phyloP scores from a whole-genome alignment of 2,329 filamentous ascomycete genomes.

The Parafenestella ontariensis region DNA sequence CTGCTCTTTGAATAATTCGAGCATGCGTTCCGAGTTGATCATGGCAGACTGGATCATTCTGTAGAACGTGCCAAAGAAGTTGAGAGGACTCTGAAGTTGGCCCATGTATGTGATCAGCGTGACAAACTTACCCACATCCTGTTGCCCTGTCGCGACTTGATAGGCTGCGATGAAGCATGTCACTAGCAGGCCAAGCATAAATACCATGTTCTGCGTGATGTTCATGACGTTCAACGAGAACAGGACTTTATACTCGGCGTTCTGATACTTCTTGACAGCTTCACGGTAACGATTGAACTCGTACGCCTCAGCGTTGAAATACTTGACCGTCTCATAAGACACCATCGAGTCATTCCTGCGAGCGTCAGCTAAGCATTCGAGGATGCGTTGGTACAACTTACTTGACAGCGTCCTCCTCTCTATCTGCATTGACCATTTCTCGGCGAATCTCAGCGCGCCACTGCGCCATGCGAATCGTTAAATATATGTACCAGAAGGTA shows the following conservation, averaged over 20 bases:
- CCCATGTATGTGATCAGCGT: constrained; percentile 77
- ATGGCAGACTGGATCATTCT: constrained; percentile 94
- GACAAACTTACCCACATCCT: constrained; percentile 72
- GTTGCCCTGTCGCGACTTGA: constrained; percentile 68
- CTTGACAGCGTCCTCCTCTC: constrained; percentile 96
- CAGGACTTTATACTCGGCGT: constrained; percentile 63
- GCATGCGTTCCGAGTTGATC: constrained; percentile 94
- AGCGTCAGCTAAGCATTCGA: constrained; percentile 26
- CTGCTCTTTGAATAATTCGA: constrained; percentile 95
- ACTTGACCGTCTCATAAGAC: constrained; percentile 85
- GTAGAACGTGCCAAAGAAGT: constrained; percentile 91
- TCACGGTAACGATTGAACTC: constrained; percentile 65
- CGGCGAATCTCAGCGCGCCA: constrained; percentile 90
- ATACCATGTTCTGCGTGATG: constrained; percentile 68
- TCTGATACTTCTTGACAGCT: constrained; percentile 64
- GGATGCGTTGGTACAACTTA: constrained; percentile 45
- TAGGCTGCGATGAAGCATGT: constrained; percentile 73
- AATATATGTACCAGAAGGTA: constrained; percentile 94
- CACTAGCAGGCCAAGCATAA: constrained; percentile 70
- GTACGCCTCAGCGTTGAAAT: constrained; percentile 67
- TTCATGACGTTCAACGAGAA: constrained; percentile 67
- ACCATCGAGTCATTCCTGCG: constrained; percentile 90
- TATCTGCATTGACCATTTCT: constrained; percentile 92
- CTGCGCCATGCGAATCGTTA: constrained; percentile 94
- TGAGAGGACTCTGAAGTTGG: constrained; percentile 73